Evolutionary conservation across 2,329 filamentous ascomycete species (phyloP).

Genomic region (Alternaria dauci): DNA sequence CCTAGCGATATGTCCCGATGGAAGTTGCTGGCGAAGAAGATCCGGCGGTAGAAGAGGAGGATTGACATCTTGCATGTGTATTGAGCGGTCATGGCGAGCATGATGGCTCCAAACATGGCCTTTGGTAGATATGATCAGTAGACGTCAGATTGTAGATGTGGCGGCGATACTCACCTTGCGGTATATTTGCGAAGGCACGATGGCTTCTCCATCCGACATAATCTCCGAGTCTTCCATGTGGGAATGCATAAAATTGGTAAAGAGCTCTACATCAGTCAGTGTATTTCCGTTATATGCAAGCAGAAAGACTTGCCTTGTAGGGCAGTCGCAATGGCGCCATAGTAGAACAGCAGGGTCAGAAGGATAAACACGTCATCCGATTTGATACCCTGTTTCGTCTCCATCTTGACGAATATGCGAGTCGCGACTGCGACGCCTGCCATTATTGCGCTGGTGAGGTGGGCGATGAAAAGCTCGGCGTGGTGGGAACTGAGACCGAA

Average conservation of each 20-base stretch:
- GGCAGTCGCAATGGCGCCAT: not conserved
- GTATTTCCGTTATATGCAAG: too few relatives aligned
- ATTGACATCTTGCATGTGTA: conserved; percentile 6
- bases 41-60: conserved; percentile 7
- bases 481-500: not conserved
- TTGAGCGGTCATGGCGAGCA: not conserved
- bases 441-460: not conserved
- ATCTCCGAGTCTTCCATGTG: not conserved
- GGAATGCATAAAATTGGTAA: not conserved
- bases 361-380: not conserved
- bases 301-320: not conserved
- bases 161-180: not conserved
- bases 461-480: not conserved
- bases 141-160: not conserved
- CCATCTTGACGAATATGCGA: not conserved
- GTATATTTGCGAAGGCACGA: not conserved
- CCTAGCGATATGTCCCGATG: not conserved
- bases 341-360: not conserved
- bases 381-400: not conserved
- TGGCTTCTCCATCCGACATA: not conserved
- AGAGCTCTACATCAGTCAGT: not conserved
- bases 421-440: not conserved
- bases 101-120: not conserved
- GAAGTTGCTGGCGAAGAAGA: not conserved
- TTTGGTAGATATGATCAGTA: not conserved